Evolutionary conservation across 2,329 filamentous ascomycete species (phyloP), one percentile per base, ranked within the genome.

Genomic region (Pseudopithomyces maydicus): DNA sequence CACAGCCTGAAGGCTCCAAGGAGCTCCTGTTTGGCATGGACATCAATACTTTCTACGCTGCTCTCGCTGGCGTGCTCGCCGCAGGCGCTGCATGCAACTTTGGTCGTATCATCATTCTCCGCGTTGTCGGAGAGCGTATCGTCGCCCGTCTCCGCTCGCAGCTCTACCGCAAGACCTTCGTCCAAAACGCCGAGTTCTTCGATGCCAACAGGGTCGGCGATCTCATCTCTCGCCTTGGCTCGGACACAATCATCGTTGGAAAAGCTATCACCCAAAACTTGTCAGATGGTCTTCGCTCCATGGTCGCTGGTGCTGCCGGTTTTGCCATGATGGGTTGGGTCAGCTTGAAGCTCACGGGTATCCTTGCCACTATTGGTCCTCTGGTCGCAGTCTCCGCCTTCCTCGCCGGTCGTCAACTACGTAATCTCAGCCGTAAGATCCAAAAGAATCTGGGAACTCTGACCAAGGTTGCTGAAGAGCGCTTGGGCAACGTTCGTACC

Each of bases 151-250:
- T 99, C 54, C 87, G 95, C 58, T 94, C 93, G 15, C 90, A 92
- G 72, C 86, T 99, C 3, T 99, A 96, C 79, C 87, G 92, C 63
- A 87, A 90, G 62, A 99, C 95, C 0, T 96, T 96, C 67, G 85
- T 95, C n/a, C 95, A 99, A 75, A 95, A 99, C 75, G 95, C 95
- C 56, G 95, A 98, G 71, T 99, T 99, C 80, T 99, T 99, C 72
- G 95, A 99, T 74, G 95, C 95, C 38, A 99, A 99, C 78, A 86
- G 95, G 23, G 93, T 97, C 23, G 95, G 95, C 74, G 95, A 99
- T 74, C 81, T 99, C 66, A 97, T 99, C 70, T 98, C 94, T 36
- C 89, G 96, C 36, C 86, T 99, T 44, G 93, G 94, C 69, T 96
- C 93, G 2, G 96, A 99, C 75, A 97, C 95, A 0, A 92, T 98